Base-by-base conservation (phyloP, 225 moss, liverwort and hornwort genomes). In the Rhytidiadelphus loreus region DNA sequence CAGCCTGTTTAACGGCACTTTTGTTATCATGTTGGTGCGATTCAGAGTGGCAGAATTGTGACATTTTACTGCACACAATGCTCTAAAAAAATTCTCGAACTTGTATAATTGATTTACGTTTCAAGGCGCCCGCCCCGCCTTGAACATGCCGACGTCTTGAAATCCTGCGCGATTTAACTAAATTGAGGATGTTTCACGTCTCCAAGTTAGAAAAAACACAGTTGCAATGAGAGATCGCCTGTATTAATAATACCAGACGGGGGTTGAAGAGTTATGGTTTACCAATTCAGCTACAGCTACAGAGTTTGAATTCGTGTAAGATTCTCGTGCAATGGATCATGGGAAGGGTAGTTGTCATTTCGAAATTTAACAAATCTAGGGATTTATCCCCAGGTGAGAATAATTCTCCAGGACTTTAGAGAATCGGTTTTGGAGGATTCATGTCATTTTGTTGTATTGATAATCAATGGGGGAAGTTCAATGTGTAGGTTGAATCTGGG, bases 401-500 rank as follows among this genome's bases (percentile, higher is more conserved):
- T 56, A n/a, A 25, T 68, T 37, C n/a, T 83, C n/a, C 20, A 32
- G 33, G 17, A 5, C 58, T 41, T 41, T 44, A 5, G 11, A 44
- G 32, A 43, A 30, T 43, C 16, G 23, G 22, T 32, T 22, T 0
- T 39, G 39, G n/a, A 53, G 56, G 39, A 55, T 41, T 56, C 17
- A 25, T 57, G 39, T 78, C 57, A 39, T 39, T 78, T 78, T 57
- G n/a, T 25, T 78, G 25, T n/a, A 17, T 39, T 41, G 32, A 32
- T 43, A 32, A 43, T 57, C 16, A 44, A 16, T 8, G 24, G 43
- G 2, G 52, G 30, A 77, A 30, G 11, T n/a, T 33, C 33, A 35
- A 50, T 50, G 52, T 52, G 62, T 29, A 86, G 94, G 88, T 92
- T 89, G 90, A 90, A 72, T 93, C 88, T 83, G 90, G 92, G 50